Percentiles rank a stretch among this genome's conserved stretches.
Conservation (phyloP, 345 rosid species). For the Dovyalis caffra region DNA sequence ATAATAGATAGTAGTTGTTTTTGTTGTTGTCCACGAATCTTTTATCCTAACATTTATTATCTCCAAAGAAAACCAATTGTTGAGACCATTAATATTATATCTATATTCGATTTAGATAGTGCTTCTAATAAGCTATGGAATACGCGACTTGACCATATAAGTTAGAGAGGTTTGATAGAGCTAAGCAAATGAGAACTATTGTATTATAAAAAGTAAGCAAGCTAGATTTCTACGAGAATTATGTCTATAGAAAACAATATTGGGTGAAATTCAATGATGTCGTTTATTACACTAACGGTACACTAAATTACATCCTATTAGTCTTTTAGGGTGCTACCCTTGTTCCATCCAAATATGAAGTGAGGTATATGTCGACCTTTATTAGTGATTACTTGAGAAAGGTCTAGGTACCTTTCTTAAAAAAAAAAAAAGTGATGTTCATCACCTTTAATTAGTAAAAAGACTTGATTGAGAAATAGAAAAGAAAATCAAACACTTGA, state of each 20-base stretch:
- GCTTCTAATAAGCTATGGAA: neutral
- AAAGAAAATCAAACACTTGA: neutral
- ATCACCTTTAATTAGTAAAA: neutral
- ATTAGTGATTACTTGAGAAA: neutral
- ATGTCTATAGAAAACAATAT: neutral
- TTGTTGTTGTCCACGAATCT: too few species aligned
- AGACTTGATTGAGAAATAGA: neutral
- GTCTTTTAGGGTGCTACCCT: neutral
- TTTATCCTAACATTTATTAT: too few species aligned
- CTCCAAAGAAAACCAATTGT: too few species aligned
- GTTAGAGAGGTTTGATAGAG: neutral
- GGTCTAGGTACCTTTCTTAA: neutral
- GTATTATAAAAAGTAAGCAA: neutral
- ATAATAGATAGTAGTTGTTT: too few species aligned
- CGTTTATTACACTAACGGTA: neutral
- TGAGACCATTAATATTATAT: too few species aligned
- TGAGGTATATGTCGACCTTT: neutral
- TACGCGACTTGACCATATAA: neutral
- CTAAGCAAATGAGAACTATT: neutral
- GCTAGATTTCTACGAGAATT: neutral
- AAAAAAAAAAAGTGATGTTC: neutral
- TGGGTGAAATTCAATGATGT: neutral
- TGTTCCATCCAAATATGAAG: neutral
- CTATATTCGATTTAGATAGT: too few species aligned
- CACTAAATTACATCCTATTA: neutral